Evolutionary conservation across 371 early-diverging fungal genomes (phyloP).

Genomic region (Mortierella sp.): DNA sequence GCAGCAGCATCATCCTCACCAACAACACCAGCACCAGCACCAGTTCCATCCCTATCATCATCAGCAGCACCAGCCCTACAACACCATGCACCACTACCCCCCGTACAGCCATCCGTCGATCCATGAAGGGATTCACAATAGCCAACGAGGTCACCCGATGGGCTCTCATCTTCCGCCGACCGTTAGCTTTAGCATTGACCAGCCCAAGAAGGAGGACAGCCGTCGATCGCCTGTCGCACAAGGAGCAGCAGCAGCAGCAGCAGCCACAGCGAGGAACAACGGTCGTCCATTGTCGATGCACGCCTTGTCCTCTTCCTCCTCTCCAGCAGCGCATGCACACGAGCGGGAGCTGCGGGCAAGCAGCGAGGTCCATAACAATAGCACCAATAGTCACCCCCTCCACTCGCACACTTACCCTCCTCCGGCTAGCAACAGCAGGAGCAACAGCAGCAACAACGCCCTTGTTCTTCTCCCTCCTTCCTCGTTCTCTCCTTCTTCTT

Average conservation of each 20-base stretch:
- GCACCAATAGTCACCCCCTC: not conserved
- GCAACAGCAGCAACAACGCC: not conserved
- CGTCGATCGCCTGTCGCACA: constrained; percentile 1
- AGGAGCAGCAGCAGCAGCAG: not conserved
- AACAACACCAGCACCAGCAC: not conserved
- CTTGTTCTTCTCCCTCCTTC: not conserved
- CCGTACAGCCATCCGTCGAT: constrained; percentile 11
- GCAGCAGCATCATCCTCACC: not conserved
- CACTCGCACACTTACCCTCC: constrained; percentile 6
- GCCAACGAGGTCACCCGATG: not conserved
- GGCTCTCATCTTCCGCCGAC: not conserved
- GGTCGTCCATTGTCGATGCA: not conserved
- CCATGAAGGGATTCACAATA: not conserved
- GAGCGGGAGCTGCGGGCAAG: not conserved
- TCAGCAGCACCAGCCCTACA: constrained; percentile 6
- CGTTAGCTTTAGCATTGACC: not conserved
- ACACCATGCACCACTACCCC: constrained; percentile 1
- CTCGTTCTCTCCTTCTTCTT: not conserved
- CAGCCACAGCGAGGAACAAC: not conserved
- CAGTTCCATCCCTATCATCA: constrained; percentile 12
- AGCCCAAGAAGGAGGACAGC: not conserved
- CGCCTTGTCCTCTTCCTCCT: not conserved
- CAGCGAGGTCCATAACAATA: not conserved
- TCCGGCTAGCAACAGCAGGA: not conserved
- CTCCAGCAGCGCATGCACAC: not conserved